A percentile compares a stretch with the other conserved stretches of the same genome.
phyloP scores from a whole-genome alignment of 2,329 filamentous ascomycete genomes.

The Pseudocercospora pini-densiflorae region DNA sequence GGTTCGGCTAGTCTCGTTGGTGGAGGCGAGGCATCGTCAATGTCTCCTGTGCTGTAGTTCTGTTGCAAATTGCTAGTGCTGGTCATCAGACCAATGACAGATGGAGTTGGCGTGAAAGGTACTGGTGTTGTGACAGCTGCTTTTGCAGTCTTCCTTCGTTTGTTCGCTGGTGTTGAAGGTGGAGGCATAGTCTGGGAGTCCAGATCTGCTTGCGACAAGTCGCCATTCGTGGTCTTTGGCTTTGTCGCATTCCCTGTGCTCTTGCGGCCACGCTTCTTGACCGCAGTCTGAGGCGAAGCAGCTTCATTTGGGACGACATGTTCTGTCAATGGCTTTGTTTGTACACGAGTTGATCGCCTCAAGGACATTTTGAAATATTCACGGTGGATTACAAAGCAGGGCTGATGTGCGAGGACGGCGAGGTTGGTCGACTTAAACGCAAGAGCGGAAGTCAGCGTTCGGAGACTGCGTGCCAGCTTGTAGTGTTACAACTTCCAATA shows the following conservation, averaged over 20 bases:
- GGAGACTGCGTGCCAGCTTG: not conserved
- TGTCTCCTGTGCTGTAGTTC: conserved; percentile 47
- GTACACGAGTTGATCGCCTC: conserved; percentile 56
- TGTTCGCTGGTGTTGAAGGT: conserved; percentile 37
- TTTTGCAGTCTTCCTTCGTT: conserved; percentile 34
- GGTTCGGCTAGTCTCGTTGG: conserved; percentile 64
- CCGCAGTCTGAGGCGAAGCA: conserved; percentile 13
- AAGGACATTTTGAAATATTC: conserved; percentile 52
- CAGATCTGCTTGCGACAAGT: conserved; percentile 15
- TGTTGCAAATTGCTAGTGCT: conserved; percentile 36
- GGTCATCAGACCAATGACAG: conserved; percentile 53
- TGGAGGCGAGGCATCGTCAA: conserved; percentile 42
- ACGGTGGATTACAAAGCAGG: not conserved
- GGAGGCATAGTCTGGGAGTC: conserved; percentile 32
- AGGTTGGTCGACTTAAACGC: not conserved
- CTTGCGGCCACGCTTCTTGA: conserved; percentile 33
- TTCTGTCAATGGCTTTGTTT: conserved; percentile 19
- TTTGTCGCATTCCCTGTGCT: conserved; percentile 22
- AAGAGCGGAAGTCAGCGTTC: not conserved
- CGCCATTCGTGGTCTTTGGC: conserved; percentile 11
- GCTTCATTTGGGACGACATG: conserved; percentile 11
- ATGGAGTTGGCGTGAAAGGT: conserved; percentile 55
- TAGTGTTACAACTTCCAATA: not conserved
- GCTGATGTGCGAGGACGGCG: not conserved
- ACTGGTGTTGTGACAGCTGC: conserved; percentile 35